A percentile compares a stretch with the other conserved stretches of the same genome.
Conservation (phyloP, 345 rosid genomes). For the Brassica juncea region DNA sequence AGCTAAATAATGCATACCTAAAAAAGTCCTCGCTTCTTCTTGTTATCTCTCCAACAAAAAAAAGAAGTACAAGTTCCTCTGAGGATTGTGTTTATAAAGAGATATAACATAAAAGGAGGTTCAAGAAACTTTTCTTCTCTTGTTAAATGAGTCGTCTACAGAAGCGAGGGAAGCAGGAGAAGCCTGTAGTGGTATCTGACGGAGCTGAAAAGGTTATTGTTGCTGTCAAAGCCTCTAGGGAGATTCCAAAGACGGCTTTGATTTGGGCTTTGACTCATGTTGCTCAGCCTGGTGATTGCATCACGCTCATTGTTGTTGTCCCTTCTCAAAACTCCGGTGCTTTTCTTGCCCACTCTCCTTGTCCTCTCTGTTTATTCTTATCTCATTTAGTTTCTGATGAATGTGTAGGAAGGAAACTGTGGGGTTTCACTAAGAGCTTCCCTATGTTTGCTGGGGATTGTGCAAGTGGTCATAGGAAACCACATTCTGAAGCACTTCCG, state of each 20-base stretch:
- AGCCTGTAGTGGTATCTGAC: conserved; percentile 43
- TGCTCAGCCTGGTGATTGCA: conserved; percentile 95
- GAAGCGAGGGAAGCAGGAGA: conserved; percentile 61
- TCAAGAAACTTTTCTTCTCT: conserved; percentile 18
- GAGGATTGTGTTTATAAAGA: conserved; percentile 5
- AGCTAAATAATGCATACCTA: neutral
- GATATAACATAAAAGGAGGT: conserved; percentile 1
- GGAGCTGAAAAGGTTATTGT: conserved; percentile 86
- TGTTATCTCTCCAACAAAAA: conserved; percentile 28
- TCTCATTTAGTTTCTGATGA: conserved; percentile 4
- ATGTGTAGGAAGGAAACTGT: conserved; percentile 72
- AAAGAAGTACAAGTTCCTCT: conserved; percentile 20
- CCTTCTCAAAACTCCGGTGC: conserved; percentile 80
- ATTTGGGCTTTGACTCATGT: conserved; percentile 99
- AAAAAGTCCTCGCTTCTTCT: conserved; percentile 29
- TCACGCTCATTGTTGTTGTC: conserved; percentile 86
- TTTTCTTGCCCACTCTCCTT: conserved; percentile 2
- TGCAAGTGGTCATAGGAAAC: conserved; percentile 76
- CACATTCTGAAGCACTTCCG: conserved; percentile 65
- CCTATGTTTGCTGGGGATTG: conserved; percentile 98
- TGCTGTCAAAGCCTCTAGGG: conserved; percentile 95
- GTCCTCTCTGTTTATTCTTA: neutral
- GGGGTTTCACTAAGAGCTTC: conserved; percentile 95
- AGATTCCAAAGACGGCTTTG: conserved; percentile 88
- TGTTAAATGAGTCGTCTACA: conserved; percentile 62